Conservation (phyloP, 2,329 filamentous ascomycete species). For the Exophiala sp. region DNA sequence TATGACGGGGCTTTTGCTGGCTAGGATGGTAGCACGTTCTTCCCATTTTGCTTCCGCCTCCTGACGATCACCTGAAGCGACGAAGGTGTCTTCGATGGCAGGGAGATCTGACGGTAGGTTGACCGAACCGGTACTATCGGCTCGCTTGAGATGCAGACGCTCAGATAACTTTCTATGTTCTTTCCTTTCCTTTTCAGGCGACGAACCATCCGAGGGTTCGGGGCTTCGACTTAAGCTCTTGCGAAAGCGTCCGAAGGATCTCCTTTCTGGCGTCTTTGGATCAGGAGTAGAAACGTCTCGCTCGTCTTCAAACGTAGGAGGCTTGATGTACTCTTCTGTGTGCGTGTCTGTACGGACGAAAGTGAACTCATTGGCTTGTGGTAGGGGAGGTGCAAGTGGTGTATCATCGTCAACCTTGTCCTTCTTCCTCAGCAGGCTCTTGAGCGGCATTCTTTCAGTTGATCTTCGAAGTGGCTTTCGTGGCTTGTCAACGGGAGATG, state of each 20-base stretch:
- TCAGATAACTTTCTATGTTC: constrained; percentile 54
- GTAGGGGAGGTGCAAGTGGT: constrained; percentile 27
- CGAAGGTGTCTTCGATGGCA: constrained; percentile 56
- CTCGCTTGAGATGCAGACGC: constrained; percentile 61
- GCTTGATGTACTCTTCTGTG: constrained; percentile 72
- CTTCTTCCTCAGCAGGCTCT: constrained; percentile 62
- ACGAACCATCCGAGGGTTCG: constrained; percentile 33
- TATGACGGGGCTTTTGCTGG: constrained; percentile 34
- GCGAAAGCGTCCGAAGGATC: constrained; percentile 34
- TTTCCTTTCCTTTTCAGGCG: constrained; percentile 34
- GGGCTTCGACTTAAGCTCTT: constrained; percentile 34
- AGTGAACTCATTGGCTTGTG: constrained; percentile 64
- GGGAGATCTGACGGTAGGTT: constrained; percentile 79
- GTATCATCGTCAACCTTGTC: constrained; percentile 48
- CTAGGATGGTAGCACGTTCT: constrained; percentile 84
- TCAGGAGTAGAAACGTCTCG: constrained; percentile 11
- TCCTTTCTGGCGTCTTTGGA: constrained; percentile 13
- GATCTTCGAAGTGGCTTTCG: background rate
- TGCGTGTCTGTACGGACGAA: constrained; percentile 82
- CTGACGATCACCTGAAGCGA: constrained; percentile 47
- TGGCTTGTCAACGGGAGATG: background rate
- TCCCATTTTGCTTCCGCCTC: constrained; percentile 79
- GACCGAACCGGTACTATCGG: constrained; percentile 58
- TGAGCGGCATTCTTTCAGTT: constrained; percentile 51
- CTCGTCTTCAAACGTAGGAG: constrained; percentile 56